Evolutionary conservation across 768 basidiomycete species (phyloP), one percentile per base, ranked within the genome.

Genomic region (Suillus tomentosus): DNA sequence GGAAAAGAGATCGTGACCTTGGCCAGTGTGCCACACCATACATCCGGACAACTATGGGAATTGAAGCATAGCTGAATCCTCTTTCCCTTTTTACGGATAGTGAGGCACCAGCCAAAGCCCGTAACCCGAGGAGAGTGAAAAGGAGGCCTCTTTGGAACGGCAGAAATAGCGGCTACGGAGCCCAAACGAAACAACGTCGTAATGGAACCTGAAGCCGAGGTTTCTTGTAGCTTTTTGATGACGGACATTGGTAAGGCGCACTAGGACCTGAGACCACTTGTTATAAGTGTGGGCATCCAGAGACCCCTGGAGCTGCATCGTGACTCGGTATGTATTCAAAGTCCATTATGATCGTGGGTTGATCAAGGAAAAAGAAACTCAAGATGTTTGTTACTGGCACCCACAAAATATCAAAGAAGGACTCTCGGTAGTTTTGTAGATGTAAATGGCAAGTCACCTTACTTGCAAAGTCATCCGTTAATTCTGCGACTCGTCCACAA

Each of bases 121-220:
- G 8, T 15, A 57, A 19, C 39, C 47, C 22, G 22, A 11, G 55
- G 37, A 22, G 56, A 57, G 24, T 56, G 36, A 37, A 56, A 15
- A 37, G n/a, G 22, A 22, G 7, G 7, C 17, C 17, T 31, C 0
- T 4, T 31, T 17, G 19, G 36, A 56, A 37, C 1, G 22, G 55
- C 22, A 37, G 22, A 9, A 39, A 40, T 57, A 39, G 8, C 39
- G 22, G 9, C 39, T 57, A 17, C 6, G 5, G 56, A 6, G 39
- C 39, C 37, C 15, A 57, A 24, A 39, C 56, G 56, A 40, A 40
- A 57, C 39, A 57, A 57, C 15, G 56, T 40, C 15, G 56, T 57
- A 39, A 40, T 57, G 56, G 56, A 57, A 40, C 56, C 22, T 57
- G 56, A 40, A 57, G 37, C 24, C 22, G 22, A 57, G 9, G 56